phyloP scores from a whole-genome alignment of 352 stramenopile genomes.

The Pythium chondricola region DNA sequence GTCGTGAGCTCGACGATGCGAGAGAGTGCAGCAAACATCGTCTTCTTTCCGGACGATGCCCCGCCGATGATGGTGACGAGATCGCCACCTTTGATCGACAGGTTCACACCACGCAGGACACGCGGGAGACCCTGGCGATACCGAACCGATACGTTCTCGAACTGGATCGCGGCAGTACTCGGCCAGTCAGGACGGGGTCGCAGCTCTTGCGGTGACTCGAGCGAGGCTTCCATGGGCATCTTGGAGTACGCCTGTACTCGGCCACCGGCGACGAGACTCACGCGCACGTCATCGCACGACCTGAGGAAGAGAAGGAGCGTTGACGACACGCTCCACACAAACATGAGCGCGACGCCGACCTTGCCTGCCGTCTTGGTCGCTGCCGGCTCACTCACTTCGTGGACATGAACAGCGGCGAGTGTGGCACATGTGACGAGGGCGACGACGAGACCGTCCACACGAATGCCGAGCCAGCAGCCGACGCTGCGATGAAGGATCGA shows the following conservation, averaged over 20 bases:
- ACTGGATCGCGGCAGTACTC: constrained; percentile 12
- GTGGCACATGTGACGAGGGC: not conserved
- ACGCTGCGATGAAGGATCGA: constrained; percentile 60
- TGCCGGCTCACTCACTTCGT: not conserved
- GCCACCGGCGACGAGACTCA: constrained; percentile 67
- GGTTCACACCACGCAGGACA: constrained; percentile 23
- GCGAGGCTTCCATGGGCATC: constrained; percentile 45
- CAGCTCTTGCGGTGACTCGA: constrained; percentile 18
- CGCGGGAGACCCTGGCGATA: constrained; percentile 30
- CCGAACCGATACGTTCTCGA: constrained; percentile 26
- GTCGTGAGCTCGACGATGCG: constrained; percentile 20
- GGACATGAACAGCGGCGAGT: constrained; percentile 1
- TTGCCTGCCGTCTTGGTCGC: constrained; percentile 21
- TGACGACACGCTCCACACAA: constrained; percentile 59
- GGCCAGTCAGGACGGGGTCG: constrained; percentile 20
- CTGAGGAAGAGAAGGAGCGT: constrained; percentile 58
- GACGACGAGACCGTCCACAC: constrained; percentile 5
- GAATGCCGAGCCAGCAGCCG: constrained; percentile 50
- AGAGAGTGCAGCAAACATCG: constrained; percentile 24
- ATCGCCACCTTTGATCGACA: constrained; percentile 16
- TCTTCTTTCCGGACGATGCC: constrained; percentile 25
- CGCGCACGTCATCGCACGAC: constrained; percentile 55
- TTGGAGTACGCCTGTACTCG: constrained; percentile 57
- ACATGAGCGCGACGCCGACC: constrained; percentile 36
- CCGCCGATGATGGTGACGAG: constrained; percentile 17